Base-by-base conservation (phyloP, 805 yeast species). In the Yarrowia divulgata region DNA sequence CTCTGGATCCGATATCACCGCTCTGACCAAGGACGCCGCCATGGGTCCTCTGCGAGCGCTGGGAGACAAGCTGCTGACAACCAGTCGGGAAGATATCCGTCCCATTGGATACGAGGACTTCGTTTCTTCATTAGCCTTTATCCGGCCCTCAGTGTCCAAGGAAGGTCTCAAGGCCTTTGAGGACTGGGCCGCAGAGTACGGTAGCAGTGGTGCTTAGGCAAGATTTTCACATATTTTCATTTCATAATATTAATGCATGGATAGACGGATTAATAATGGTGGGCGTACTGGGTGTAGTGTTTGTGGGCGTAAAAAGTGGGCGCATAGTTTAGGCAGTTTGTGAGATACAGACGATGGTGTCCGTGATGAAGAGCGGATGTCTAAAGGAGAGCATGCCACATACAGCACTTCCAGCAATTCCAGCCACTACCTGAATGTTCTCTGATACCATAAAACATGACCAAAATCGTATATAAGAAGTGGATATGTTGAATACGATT, bases 1-100 rank as follows among this genome's bases (percentile, higher is more conserved):
- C 78, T 90, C 97, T n/a, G 97, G 97, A 1, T 88, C 95, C 72
- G 99, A 94, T 79, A 85, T 94, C 52, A 93, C 98, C 0, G 93
- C 97, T 0, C 79, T 94, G 71, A 97, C 98, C 1, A 95, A 93
- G 78, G 98, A 94, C 77, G 96, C 97, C 2, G 98, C 99, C 0
- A 93, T 94, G 98, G 97, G 97, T 1, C 98, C 99, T 1, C 81
- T 95, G 45, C 83, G 99, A 72, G 89, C 92, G 49, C 80, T 94
- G 32, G 98, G 98, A 1, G 98, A 94, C 70, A 87, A 89, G 57
- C 83, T 94, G 69, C 81, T 94, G 72, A 80, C 82, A 50, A 85
- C 87, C 0, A 83, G 91, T 1, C 87, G 91, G 43, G 91, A 89
- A 68, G 87, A 87, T 70, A 93, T 94, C 69, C 81, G 98, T 68